Base-by-base conservation (phyloP, 2,329 filamentous ascomycete genomes). In the Talaromyces funiculosus region DNA sequence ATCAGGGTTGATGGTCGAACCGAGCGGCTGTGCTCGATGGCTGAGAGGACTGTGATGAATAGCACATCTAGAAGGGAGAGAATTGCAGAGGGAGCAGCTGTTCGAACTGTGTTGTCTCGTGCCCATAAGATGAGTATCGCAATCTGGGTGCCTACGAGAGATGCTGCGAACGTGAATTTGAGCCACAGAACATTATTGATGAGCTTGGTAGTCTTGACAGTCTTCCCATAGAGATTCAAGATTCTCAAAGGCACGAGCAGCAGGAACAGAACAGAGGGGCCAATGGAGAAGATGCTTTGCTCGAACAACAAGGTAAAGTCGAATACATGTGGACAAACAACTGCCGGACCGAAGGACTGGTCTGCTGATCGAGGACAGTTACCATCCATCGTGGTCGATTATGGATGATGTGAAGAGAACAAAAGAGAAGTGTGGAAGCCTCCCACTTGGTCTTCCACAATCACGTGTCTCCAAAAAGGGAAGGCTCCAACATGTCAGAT, bases 221-320 rank as follows among this genome's bases (percentile, higher is more conserved):
- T 57, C 16, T 24, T 53, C 8, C 35, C n/a, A 22, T 22, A 53
- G 33, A 51, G 24, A 9, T 51, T 3, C 43, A 10, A 59, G 18
- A 53, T 3, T 40, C 57, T 31, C 43, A 2, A 59, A 37, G 45
- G 57, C 45, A 53, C 33, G 4, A 51, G 33, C 18, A 74, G 56
- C 47, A 76, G 62, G 37, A 76, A 70, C 53, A 78, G 61, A 1
- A 65, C 62, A 51, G 75, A 66, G n/a, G 76, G 76, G 8, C 74
- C 61, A 31, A 76, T 69, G n/a, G 68, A 67, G 38, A 78, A 66
- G 40, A 79, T 72, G 4, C 69, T 69, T 59, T 79, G 75, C 62
- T 79, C 76, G 60, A 79, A 79, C 8, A 79, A 67, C 45, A 78
- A 67, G 31, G 77, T 77, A 63, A 79, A 79, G 61, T 79, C 77